phyloP scores from a whole-genome alignment of 768 basidiomycete genomes.

The Chlorophyllum brunneum region DNA sequence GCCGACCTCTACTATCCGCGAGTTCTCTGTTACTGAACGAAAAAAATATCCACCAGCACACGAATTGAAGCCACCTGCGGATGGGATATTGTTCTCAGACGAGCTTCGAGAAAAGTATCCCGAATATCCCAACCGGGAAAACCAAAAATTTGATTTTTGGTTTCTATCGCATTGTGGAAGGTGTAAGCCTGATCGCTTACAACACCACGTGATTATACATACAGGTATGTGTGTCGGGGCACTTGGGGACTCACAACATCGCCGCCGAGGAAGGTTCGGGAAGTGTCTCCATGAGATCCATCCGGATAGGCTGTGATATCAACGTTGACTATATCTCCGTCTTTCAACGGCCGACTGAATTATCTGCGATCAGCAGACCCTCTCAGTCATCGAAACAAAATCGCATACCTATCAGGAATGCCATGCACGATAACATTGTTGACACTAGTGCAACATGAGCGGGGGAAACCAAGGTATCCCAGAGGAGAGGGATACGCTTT shows the following conservation, averaged over 20 bases:
- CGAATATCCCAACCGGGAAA: conserved; percentile 24
- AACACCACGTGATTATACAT: too few species aligned
- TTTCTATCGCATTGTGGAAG: too few species aligned
- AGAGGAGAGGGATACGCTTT: conserved; percentile 88
- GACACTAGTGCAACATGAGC: conserved; percentile 80
- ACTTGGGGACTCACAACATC: conserved; percentile 64
- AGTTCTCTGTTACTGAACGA: conserved; percentile 34
- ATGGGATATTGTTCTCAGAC: conserved; percentile 28
- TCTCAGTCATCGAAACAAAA: background rate
- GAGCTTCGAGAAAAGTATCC: conserved; percentile 25
- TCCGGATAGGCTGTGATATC: conserved; percentile 82
- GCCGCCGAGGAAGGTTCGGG: conserved; percentile 78
- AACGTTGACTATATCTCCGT: conserved; percentile 85
- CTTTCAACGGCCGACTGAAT: conserved; percentile 75
- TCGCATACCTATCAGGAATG: conserved; percentile 80
- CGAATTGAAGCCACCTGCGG: conserved; percentile 11
- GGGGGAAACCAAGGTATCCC: conserved; percentile 70
- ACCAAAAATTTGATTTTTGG: conserved; percentile 29
- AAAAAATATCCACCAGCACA: conserved; percentile 23
- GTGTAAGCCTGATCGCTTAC: too few species aligned
- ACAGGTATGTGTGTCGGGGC: too few species aligned
- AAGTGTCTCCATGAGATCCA: conserved; percentile 89
- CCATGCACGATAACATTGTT: conserved; percentile 89
- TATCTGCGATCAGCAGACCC: background rate
- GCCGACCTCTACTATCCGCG: conserved; percentile 23